Base-by-base conservation (phyloP, 208 protist species). In the Trypanosomatidae sp. region DNA sequence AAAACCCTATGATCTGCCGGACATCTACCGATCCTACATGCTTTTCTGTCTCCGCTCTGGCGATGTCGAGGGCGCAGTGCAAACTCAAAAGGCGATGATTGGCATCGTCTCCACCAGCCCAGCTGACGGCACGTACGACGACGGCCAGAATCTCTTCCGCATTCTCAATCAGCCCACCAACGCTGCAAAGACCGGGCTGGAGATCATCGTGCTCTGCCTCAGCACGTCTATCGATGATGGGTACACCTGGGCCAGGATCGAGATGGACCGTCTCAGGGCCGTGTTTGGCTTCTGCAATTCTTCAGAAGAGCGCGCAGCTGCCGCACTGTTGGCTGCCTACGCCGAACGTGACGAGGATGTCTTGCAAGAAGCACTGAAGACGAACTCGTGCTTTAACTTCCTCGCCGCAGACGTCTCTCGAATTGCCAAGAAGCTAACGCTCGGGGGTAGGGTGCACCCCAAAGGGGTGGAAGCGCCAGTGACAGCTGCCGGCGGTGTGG, bases 141-240 rank as follows among this genome's bases (percentile, higher is more conserved):
- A 81, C 46, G 76, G 70, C 46, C 84, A 87, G 58, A 92, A 92
- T 22, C 41, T 92, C 15, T 95, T 88, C 76, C 64, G 82, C 43
- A 70, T 75, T n/a, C 82, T 97, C 49, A 81, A 87, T 22, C 91
- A 93, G 71, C 87, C 87, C 28, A 76, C 77, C 47, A 93, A 91
- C 49, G 82, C 84, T 43, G 90, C 92, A 30, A 95, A 95, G 78
- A 76, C 78, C 3, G 89, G 83, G 10, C 77, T 97, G 28, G 90
- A 97, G 74, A 82, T 97, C 33, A 74, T 94, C 60, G 78, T 87
- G 13, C 55, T 91, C 74, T 91, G 83, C 58, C 76, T 90, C 39
- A 81, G 76, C 75, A 72, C 74, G 30, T 73, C 72, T n/a, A 76
- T 76, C 41, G 74, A 82, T 46, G 82, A 84, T 25, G 85, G 83